Conservation (phyloP, 257 asterid genomes). For the Jacaranda mimosifolia region DNA sequence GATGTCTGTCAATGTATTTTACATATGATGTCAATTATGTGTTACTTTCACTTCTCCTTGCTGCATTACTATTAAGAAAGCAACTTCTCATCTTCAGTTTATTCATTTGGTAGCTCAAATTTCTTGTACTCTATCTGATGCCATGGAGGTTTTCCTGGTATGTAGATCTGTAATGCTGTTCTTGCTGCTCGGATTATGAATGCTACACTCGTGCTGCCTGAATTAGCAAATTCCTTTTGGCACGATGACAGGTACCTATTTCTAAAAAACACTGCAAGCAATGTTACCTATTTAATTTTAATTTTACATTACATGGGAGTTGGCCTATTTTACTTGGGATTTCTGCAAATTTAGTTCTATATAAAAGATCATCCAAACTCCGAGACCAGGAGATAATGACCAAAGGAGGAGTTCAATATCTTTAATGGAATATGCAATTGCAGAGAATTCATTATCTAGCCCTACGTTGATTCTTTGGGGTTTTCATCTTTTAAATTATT, state of each 20-base stretch:
- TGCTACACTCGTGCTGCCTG: conserved; percentile 96
- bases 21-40: not conserved
- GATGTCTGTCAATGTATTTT: not conserved
- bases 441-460: no score
- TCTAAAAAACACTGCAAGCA: not conserved
- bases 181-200: conserved; percentile 98
- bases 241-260: conserved; percentile 85
- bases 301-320: not conserved
- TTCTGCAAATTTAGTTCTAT: not conserved
- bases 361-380: not conserved
- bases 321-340: conserved; percentile 3
- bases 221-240: conserved; percentile 96
- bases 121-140: conserved; percentile 38
- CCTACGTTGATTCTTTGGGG: conserved; percentile 2
- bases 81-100: conserved; percentile 28
- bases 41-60: not conserved
- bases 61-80: not conserved
- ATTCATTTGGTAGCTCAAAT: conserved; percentile 31
- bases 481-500: not conserved
- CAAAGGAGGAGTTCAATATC: not conserved
- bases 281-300: not conserved
- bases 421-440: no score
- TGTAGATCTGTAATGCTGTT: conserved; percentile 93
- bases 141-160: conserved; percentile 36
- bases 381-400: not conserved